A percentile compares a stretch with the other conserved stretches of the same genome.
Evolutionary conservation across 202 grass and related monocot genomes (phyloP).

Genomic region (Musa balbisiana): DNA sequence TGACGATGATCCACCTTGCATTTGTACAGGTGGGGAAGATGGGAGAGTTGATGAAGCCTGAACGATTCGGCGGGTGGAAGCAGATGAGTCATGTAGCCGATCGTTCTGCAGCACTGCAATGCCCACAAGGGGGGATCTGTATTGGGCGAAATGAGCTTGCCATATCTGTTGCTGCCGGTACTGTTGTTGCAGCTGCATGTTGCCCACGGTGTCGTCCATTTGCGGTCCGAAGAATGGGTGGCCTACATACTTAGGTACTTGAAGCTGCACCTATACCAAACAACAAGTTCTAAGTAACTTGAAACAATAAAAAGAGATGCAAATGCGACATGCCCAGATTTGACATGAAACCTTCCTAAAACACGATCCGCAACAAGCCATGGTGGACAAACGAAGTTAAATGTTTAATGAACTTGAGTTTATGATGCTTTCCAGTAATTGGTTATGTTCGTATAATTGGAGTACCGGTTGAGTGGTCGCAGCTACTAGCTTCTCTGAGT

Average conservation of each 20-base stretch:
- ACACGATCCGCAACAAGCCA: no score
- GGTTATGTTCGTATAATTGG: neutral
- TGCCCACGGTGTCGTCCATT: neutral
- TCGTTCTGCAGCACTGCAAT: neutral
- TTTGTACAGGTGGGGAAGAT: neutral
- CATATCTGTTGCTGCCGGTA: conserved; percentile 33
- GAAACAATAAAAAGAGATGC: no score
- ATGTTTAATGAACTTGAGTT: no score
- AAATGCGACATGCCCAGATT: no score
- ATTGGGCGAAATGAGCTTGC: conserved; percentile 32
- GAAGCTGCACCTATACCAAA: conserved; percentile 8
- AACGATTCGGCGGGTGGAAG: neutral
- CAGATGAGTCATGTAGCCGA: no score
- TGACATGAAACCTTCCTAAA: no score
- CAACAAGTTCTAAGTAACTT: neutral
- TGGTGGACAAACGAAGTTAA: no score
- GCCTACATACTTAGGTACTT: conserved; percentile 41
- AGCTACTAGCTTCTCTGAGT: neutral
- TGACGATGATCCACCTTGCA: neutral
- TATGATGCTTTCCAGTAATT: neutral
- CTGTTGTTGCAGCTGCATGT: conserved; percentile 15
- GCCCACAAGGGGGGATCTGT: neutral
- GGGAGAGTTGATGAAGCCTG: neutral
- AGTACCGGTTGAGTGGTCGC: conserved; percentile 8
- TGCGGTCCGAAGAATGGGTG: conserved; percentile 22